Base-by-base conservation (phyloP, 345 rosid species). In the Salix koriyanagi region DNA sequence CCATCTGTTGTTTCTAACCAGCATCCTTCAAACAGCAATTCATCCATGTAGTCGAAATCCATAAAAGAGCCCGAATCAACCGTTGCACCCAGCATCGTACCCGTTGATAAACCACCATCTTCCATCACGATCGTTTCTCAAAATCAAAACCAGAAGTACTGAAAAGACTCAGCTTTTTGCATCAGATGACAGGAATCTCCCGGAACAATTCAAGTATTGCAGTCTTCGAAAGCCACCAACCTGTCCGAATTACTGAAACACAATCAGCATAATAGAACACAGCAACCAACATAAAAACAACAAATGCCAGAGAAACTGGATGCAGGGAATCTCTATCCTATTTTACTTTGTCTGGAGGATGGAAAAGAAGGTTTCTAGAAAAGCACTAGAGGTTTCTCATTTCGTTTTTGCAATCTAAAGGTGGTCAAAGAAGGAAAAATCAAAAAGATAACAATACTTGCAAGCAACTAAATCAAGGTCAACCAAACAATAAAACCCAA, bases 1-100 rank as follows among this genome's bases (percentile, higher is more conserved):
- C 97, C 97, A 76, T 87, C 91, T n/a, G 90, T 81, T 46, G 96
- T 78, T 83, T 95, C 96, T 80, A 91, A 82, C 97, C 99, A 95
- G 87, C 94, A 95, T 64, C 99, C 99, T 61, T 93, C 96, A 37
- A 92, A 83, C 71, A 95, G 74, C 79, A 95, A 82, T n/a, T 90
- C 94, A 82, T 95, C 89, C 88, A 95, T 88, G 84, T 50, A 86
- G 67, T 88, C 97, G 32, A 84, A 76, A 72, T 95, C 97, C 97
- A 90, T 90, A 28, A 82, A 74, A 3, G 88, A 76, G 85, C 82
- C 75, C 5, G 88, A 76, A 86, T 86, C 90, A 15, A 60, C 54
- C 2, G 85, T 79, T 67, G 78, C 65, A 6, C 72, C 79, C 58
- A 73, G 44, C 79, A 83, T 36, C 44, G 84, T 72, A 50, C 81